phyloP scores from a whole-genome alignment of 1,284 basidiomycete genomes.

The Cutaneotrichosporon cavernicola region DNA sequence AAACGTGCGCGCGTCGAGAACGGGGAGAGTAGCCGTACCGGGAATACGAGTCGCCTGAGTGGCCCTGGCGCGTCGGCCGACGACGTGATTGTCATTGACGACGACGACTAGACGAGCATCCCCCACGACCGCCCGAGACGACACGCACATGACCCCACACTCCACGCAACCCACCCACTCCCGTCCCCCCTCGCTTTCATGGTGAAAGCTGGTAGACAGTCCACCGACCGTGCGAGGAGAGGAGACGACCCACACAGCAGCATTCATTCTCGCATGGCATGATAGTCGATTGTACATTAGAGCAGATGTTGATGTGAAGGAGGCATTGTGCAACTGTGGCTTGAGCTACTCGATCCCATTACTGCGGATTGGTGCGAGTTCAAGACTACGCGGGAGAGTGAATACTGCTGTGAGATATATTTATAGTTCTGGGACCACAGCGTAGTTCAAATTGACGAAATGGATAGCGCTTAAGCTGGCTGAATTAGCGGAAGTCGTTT shows the following conservation, averaged over 20 bases:
- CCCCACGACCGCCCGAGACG: background rate
- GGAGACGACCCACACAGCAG: background rate
- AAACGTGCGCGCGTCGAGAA: slow-evolving; percentile 18
- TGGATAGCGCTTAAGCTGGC: too few species aligned
- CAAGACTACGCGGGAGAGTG: too few species aligned
- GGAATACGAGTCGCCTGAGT: background rate
- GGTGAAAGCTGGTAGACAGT: background rate
- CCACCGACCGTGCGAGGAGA: background rate
- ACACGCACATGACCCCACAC: background rate
- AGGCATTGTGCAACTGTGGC: background rate
- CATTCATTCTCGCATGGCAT: slow-evolving; percentile 12
- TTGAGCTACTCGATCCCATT: background rate
- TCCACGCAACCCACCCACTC: background rate
- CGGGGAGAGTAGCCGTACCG: background rate
- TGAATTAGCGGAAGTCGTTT: too few species aligned
- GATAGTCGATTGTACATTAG: background rate
- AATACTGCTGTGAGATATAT: too few species aligned
- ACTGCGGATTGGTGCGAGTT: too few species aligned
- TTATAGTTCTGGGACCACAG: too few species aligned
- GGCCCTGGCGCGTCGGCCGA: slow-evolving; percentile 18
- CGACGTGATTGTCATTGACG: slow-evolving; percentile 45
- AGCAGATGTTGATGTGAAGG: background rate
- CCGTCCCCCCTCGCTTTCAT: background rate
- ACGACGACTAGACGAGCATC: slow-evolving; percentile 18
- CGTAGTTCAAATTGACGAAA: too few species aligned